phyloP scores from a whole-genome alignment of 495 filamentous ascomycete genomes.

The Xylaria telfairii region DNA sequence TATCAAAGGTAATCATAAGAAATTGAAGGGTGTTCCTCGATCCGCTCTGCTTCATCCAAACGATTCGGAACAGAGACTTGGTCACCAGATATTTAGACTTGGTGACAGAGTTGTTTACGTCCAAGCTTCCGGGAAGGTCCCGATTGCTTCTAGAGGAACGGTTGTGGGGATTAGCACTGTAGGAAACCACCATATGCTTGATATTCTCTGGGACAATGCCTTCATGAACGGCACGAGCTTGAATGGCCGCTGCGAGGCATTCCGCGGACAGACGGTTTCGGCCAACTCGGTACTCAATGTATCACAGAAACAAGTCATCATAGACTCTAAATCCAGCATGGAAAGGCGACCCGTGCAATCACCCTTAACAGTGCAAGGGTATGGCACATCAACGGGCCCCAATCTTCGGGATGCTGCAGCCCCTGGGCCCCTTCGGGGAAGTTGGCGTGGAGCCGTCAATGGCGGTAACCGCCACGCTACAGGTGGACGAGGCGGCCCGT shows the following conservation, averaged over 20 bases:
- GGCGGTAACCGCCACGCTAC: conserved; percentile 38
- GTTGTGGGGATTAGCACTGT: conserved; percentile 91
- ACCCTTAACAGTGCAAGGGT: conserved; percentile 65
- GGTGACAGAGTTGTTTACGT: conserved; percentile 94
- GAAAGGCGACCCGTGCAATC: conserved; percentile 64
- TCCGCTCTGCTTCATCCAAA: conserved; percentile 86
- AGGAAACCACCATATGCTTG: conserved; percentile 77
- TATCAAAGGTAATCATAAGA: conserved; percentile 60
- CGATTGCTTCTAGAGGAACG: conserved; percentile 89
- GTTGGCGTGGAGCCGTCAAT: conserved; percentile 72
- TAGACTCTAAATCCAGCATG: conserved; percentile 70
- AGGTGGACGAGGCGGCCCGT: conserved; percentile 45
- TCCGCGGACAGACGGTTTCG: conserved; percentile 92
- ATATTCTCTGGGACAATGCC: conserved; percentile 89
- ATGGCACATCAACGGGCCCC: conserved; percentile 64
- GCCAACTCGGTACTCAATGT: conserved; percentile 85
- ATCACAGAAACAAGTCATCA: conserved; percentile 78
- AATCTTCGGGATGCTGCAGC: conserved; percentile 71
- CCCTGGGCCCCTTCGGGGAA: conserved; percentile 72
- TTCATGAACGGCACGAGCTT: conserved; percentile 97
- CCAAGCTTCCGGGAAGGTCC: conserved; percentile 91
- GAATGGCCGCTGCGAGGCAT: conserved; percentile 88
- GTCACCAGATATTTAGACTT: conserved; percentile 81
- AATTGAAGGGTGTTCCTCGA: conserved; percentile 78
- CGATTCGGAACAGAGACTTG: conserved; percentile 89